Percentiles rank a stretch among this genome's conserved stretches.
Evolutionary conservation across 352 stramenopile genomes (phyloP).

Genomic region (Pythium dissimile): DNA sequence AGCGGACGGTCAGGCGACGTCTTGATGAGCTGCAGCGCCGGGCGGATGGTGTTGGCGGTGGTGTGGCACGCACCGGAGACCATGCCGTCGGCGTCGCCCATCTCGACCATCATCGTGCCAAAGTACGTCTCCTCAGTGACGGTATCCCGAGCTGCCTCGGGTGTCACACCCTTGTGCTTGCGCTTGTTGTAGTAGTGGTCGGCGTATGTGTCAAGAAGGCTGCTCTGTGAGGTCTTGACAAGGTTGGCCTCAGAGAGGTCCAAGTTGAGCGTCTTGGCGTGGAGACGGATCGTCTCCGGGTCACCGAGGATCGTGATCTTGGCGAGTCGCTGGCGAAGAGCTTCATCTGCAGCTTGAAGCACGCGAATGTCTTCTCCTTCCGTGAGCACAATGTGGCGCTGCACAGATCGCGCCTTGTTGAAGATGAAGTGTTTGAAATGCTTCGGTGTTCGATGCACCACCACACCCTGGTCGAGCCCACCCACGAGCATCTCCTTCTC

Average conservation of each 20-base stretch:
- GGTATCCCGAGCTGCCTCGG: slow-evolving; percentile 48
- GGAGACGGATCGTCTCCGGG: slow-evolving; percentile 57
- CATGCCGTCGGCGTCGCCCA: slow-evolving; percentile 80
- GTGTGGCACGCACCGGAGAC: slow-evolving; percentile 83
- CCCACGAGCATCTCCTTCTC: slow-evolving; percentile 65
- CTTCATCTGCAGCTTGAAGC: slow-evolving; percentile 73
- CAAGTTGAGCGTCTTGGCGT: slow-evolving; percentile 63
- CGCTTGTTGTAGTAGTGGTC: slow-evolving; percentile 67
- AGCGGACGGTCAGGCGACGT: slow-evolving; percentile 57
- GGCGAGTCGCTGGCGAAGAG: slow-evolving; percentile 56
- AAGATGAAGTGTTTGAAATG: slow-evolving; percentile 87
- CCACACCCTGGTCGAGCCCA: slow-evolving; percentile 56
- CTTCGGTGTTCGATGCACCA: slow-evolving; percentile 69
- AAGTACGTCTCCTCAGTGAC: slow-evolving; percentile 78
- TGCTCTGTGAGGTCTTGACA: slow-evolving; percentile 45
- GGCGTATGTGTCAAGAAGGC: slow-evolving; percentile 55
- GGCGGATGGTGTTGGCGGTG: slow-evolving; percentile 86
- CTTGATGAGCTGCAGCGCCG: slow-evolving; percentile 88
- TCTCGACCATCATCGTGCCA: slow-evolving; percentile 84
- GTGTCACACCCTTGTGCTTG: slow-evolving; percentile 81
- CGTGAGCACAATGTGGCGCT: slow-evolving; percentile 82
- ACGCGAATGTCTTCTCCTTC: slow-evolving; percentile 82
- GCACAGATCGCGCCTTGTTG: slow-evolving; percentile 60
- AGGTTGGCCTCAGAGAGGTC: slow-evolving; percentile 63
- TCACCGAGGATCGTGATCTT: slow-evolving; percentile 80